Base-by-base conservation (phyloP, 2,329 filamentous ascomycete genomes). In the Beauveria scarabaeidicola region DNA sequence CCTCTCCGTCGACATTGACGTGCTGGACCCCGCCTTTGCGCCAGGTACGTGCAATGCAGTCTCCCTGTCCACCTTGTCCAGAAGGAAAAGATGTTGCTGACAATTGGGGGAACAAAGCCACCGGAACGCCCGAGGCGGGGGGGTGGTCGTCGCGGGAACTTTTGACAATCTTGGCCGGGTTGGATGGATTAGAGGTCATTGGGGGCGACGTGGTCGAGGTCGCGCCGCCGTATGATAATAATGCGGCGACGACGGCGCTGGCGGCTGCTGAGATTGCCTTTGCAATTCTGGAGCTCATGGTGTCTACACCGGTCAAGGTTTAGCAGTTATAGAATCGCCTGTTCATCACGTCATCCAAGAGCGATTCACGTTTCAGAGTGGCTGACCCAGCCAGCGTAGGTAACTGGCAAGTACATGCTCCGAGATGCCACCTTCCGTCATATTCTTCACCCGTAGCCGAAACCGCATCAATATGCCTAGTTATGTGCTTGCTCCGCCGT, bases 171-270 rank as follows among this genome's bases (percentile, higher is more conserved):
- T 71, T 95, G 68, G 77, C 89, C 40, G 90, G 88, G 0, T 81
- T 95, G 29, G 90, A 94, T 73, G 82, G 78, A 0, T 71, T 95
- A 69, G 92, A 95, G 67, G 75, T 95, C 5, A 88, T 95, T 5
- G 91, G 90, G 0, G 90, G 89, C 0, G 90, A 95, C 73, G 82
- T 95, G 52, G 91, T 95, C 9, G 90, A 95, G 77, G 90, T 95
- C 4, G 83, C 87, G 32, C 91, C 90, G 0, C 87, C 86, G 23
- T 96, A 94, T 69, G 90, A 95, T 75, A 86, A 87, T 9, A 77
- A 77, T 11, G 89, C 84, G 1, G 90, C 94, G 75, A 85, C 84
- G 64, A 95, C 90, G 32, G 88, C 88, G 17, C 74, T 94, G 61
- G 89, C 88, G 6, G 91, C 84, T 1, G 89, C 90, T 41, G 90